Conservation (phyloP, 164 flowering plant species). For the Chimonanthus praecox region DNA sequence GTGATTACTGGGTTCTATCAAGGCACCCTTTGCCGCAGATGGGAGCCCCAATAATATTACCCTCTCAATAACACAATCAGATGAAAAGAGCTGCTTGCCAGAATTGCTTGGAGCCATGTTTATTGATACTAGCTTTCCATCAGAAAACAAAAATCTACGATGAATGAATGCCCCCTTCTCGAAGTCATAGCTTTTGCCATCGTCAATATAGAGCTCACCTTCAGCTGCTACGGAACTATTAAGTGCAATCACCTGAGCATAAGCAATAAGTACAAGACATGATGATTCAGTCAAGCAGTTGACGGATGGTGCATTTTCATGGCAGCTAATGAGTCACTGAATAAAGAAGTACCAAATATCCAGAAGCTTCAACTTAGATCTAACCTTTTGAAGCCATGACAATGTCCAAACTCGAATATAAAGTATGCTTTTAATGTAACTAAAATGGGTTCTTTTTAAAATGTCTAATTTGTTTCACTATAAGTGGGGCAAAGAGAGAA, state of each 20-base stretch:
- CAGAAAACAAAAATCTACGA: slow-evolving; percentile 68
- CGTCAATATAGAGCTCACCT: slow-evolving; percentile 91
- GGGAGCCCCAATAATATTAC: slow-evolving; percentile 68
- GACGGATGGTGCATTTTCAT: neutral
- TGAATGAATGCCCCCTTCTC: slow-evolving; percentile 76
- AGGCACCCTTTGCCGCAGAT: slow-evolving; percentile 41
- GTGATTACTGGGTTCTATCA: slow-evolving; percentile 54
- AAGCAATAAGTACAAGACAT: slow-evolving; percentile 1
- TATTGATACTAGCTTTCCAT: slow-evolving; percentile 62
- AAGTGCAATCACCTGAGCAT: slow-evolving; percentile 74
- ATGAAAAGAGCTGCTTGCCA: slow-evolving; percentile 31
- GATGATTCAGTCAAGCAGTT: neutral
- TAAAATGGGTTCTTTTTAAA: too few species aligned
- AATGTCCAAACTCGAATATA: too few species aligned
- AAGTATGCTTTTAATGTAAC: too few species aligned
- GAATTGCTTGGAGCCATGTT: slow-evolving; percentile 28
- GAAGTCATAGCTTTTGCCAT: slow-evolving; percentile 89
- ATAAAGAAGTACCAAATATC: too few species aligned
- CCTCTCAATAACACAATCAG: slow-evolving; percentile 67
- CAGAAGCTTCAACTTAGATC: too few species aligned
- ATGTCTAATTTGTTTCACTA: too few species aligned
- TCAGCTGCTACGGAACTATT: slow-evolving; percentile 78
- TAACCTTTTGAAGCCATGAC: too few species aligned
- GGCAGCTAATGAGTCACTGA: neutral
- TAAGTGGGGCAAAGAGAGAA: too few species aligned